Conservation (phyloP, 2,329 filamentous ascomycete species). For the Fusarium abutilonis region DNA sequence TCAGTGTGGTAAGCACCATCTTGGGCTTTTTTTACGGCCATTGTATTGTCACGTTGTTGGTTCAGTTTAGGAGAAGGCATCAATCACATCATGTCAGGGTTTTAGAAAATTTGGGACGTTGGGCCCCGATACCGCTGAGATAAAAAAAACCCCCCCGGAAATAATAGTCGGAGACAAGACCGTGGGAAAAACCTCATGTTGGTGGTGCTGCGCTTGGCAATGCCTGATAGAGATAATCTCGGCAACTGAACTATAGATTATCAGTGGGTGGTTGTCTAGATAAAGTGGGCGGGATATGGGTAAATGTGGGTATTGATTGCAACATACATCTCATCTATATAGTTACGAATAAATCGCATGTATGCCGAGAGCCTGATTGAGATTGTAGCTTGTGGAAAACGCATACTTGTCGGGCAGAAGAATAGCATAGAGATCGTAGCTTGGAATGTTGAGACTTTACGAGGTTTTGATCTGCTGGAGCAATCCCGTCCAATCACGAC, state of each 20-base stretch:
- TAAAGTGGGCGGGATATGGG: neutral
- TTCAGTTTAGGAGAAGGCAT: too few relatives aligned
- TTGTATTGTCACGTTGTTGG: neutral
- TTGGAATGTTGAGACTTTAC: too few relatives aligned
- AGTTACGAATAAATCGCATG: too few relatives aligned
- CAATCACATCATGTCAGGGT: neutral
- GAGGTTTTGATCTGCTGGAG: neutral
- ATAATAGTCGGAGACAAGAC: neutral
- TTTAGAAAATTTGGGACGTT: conserved; percentile 1
- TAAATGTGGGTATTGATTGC: neutral
- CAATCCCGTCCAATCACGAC: neutral
- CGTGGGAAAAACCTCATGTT: neutral
- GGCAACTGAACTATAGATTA: neutral
- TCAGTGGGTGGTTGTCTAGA: neutral
- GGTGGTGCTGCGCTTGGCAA: neutral
- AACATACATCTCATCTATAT: neutral
- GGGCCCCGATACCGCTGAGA: conserved; percentile 4
- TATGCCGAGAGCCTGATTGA: too few relatives aligned
- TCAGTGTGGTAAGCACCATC: neutral
- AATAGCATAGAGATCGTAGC: too few relatives aligned
- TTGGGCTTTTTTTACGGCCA: conserved; percentile 2
- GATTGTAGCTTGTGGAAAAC: too few relatives aligned
- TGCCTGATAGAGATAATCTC: neutral
- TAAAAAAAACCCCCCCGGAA: conserved; percentile 6
- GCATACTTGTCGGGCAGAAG: too few relatives aligned